Percentiles rank a stretch among this genome's conserved stretches.
phyloP scores from a whole-genome alignment of 2,329 filamentous ascomycete species.

The Cylindrodendrum hubeiense region DNA sequence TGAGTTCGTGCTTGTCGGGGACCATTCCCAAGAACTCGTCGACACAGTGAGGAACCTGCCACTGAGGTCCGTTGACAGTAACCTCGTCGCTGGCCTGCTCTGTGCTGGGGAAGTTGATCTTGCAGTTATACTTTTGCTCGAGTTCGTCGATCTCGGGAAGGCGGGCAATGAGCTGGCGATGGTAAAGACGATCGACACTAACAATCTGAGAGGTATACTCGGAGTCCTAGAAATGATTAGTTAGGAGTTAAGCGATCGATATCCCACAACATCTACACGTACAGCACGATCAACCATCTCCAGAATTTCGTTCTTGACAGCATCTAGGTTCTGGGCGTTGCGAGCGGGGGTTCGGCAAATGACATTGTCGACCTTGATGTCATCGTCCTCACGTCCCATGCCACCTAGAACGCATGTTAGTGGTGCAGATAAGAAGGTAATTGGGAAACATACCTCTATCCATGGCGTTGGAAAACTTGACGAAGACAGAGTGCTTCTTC shows the following conservation, averaged over 20 bases:
- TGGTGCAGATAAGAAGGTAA: neutral
- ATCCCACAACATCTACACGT: constrained; percentile 51
- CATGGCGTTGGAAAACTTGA: constrained; percentile 99
- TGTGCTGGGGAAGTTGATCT: constrained; percentile 97
- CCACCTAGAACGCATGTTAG: constrained; percentile 57
- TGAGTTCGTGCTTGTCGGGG: constrained; percentile 92
- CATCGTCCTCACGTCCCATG: constrained; percentile 94
- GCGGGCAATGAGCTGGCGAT: constrained; percentile 91
- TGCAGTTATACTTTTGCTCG: constrained; percentile 99
- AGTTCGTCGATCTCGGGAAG: constrained; percentile 92
- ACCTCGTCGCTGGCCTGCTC: constrained; percentile 97
- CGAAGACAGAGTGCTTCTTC: constrained; percentile 99
- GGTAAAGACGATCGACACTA: constrained; percentile 93
- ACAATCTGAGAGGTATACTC: constrained; percentile 97
- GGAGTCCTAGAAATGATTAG: constrained; percentile 73
- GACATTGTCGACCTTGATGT: constrained; percentile 98
- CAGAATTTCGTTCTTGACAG: constrained; percentile 98
- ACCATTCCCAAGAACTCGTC: constrained; percentile 99
- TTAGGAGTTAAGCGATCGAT: neutral
- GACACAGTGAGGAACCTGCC: constrained; percentile 96
- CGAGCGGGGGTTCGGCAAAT: constrained; percentile 97
- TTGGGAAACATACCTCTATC: constrained; percentile 74
- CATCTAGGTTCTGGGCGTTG: constrained; percentile 95
- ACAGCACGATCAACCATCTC: constrained; percentile 98
- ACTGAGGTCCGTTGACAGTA: constrained; percentile 95